phyloP scores from a whole-genome alignment of 805 yeast genomes.

The Starmerella scarabaei region DNA sequence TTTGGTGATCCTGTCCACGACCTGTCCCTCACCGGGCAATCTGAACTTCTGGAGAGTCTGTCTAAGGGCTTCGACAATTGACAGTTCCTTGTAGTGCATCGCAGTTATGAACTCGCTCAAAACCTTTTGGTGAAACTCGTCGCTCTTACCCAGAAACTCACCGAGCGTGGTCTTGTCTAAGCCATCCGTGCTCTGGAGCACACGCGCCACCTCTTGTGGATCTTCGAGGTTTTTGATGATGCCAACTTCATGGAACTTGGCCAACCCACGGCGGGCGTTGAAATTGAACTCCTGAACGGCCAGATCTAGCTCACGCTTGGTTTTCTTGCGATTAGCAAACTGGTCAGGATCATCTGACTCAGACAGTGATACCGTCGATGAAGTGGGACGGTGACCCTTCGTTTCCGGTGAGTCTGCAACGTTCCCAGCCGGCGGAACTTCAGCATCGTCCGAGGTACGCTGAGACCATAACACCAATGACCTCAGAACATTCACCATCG shows the following conservation, averaged over 20 bases:
- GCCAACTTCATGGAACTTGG: slow-evolving; percentile 44
- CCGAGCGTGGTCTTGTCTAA: slow-evolving; percentile 78
- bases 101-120: slow-evolving; percentile 91
- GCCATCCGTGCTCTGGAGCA: slow-evolving; percentile 55
- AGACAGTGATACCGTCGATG: slow-evolving; percentile 7
- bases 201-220: slow-evolving; percentile 60
- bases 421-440: not conserved
- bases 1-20: slow-evolving; percentile 90
- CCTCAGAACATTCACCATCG: slow-evolving; percentile 68
- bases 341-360: slow-evolving; percentile 57
- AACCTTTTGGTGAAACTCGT: slow-evolving; percentile 56
- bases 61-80: slow-evolving; percentile 79
- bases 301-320: slow-evolving; percentile 69
- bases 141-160: slow-evolving; percentile 84
- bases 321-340: slow-evolving; percentile 70
- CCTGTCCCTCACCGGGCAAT: slow-evolving; percentile 96
- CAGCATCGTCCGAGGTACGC: slow-evolving; percentile 24
- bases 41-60: slow-evolving; percentile 75
- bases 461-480: slow-evolving; percentile 83
- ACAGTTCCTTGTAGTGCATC: slow-evolving; percentile 57
- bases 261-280: slow-evolving; percentile 72
- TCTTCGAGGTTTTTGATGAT: slow-evolving; percentile 44
- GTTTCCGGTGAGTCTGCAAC: not conserved
- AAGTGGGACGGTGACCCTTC: slow-evolving; percentile 2
- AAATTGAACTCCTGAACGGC: slow-evolving; percentile 69